phyloP scores from a whole-genome alignment of 2,329 filamentous ascomycete genomes.

The Ceratocystis eucalypticola region DNA sequence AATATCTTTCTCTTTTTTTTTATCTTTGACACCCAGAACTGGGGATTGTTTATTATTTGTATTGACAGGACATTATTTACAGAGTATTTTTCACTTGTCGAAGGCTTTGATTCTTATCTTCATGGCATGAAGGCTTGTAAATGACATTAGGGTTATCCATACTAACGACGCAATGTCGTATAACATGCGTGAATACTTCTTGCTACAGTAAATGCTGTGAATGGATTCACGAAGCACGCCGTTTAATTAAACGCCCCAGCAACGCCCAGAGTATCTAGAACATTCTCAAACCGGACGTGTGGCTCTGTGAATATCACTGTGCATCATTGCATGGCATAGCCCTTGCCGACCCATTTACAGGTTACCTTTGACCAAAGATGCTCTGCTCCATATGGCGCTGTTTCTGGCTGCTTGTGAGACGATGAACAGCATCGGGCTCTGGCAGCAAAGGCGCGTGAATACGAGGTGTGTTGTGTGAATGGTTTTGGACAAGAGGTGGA shows the following conservation, averaged over 20 bases:
- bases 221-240: neutral
- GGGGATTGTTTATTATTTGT: neutral
- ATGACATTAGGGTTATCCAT: too few species aligned
- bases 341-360: too few species aligned
- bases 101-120: too few species aligned
- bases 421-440: neutral
- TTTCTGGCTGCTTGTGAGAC: neutral
- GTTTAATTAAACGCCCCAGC: neutral
- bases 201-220: neutral
- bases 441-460: neutral
- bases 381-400: too few species aligned
- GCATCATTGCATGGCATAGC: too few species aligned
- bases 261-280: neutral
- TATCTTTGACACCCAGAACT: neutral
- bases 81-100: neutral
- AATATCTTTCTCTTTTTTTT: neutral
- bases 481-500: too few species aligned
- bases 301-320: too few species aligned
- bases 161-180: neutral
- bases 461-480: neutral
- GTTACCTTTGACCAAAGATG: too few species aligned
- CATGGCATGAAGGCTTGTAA: too few species aligned
- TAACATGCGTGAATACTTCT: neutral
- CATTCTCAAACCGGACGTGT: neutral
- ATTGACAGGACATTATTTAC: slow-evolving; percentile 2